These are phyloP conservation scores for Aspergillus nomiae DNA, from an alignment of 2,329 filamentous ascomycete species.

Conservation along the genomic window DNA sequence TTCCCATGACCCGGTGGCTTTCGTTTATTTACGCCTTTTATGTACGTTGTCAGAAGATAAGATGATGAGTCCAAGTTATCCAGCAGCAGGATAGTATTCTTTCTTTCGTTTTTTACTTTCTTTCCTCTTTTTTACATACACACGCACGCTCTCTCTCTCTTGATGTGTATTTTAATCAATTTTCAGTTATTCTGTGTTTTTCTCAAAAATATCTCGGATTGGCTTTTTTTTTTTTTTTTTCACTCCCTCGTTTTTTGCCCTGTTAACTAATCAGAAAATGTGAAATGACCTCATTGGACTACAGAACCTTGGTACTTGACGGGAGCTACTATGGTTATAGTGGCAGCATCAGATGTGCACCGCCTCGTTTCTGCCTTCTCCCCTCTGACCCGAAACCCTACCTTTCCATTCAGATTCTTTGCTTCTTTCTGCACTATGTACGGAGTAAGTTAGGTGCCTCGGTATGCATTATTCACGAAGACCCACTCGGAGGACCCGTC, in stretches of 20 bases:
- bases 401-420: not conserved
- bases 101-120: not conserved
- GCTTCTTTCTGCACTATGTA: not conserved
- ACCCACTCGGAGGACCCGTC: not conserved
- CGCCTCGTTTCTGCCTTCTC: not conserved
- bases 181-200: not conserved
- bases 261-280: not conserved
- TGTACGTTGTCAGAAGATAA: not conserved
- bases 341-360: not conserved
- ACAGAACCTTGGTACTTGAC: not conserved
- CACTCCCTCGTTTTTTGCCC: not conserved
- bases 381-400: not conserved
- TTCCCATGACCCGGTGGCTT: not conserved
- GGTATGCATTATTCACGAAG: not conserved
- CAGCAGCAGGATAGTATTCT: not conserved
- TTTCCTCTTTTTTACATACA: not conserved
- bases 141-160: not conserved
- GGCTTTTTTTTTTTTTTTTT: too few species aligned
- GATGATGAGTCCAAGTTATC: not conserved
- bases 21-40: not conserved
- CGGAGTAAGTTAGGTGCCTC: not conserved
- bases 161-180: not conserved
- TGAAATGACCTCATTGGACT: not conserved
- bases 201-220: not conserved
- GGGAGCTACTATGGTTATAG: not conserved